Percentiles rank a stretch among this genome's conserved stretches.
Evolutionary conservation across 2,329 filamentous ascomycete genomes (phyloP).

Genomic region (Microsporum ferrugineum): DNA sequence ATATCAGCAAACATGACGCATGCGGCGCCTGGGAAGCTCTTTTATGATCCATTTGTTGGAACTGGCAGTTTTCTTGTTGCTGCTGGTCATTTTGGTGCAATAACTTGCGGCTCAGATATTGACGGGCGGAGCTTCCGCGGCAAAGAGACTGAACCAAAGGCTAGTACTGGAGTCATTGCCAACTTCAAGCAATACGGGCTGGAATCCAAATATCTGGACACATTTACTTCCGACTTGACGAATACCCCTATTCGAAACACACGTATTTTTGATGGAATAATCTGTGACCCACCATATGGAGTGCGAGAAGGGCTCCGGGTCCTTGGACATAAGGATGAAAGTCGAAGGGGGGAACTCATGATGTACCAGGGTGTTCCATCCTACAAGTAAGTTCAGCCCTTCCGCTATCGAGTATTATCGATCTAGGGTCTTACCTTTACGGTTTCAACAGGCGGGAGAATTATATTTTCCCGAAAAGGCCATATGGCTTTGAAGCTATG

Average conservation of each 20-base stretch:
- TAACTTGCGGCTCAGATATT: constrained; percentile 80
- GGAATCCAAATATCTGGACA: constrained; percentile 55
- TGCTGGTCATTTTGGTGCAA: constrained; percentile 77
- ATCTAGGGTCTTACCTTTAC: not conserved
- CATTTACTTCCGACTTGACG: constrained; percentile 76
- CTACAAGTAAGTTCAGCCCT: constrained; percentile 44
- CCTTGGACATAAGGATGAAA: constrained; percentile 59
- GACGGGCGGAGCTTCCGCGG: constrained; percentile 77
- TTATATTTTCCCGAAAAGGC: constrained; percentile 78
- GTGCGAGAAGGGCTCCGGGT: constrained; percentile 86
- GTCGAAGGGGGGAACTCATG: constrained; percentile 44
- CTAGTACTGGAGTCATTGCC: constrained; percentile 39
- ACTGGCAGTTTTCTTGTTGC: constrained; percentile 89
- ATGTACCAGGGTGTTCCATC: constrained; percentile 55
- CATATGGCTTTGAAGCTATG: constrained; percentile 86
- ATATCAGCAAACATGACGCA: constrained; percentile 85
- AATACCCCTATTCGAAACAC: constrained; percentile 60
- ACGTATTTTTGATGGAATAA: constrained; percentile 70
- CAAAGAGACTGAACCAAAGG: constrained; percentile 36
- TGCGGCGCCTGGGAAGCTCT: constrained; percentile 68
- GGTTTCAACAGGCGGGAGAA: constrained; percentile 40
- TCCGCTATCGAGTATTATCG: too few relatives aligned
- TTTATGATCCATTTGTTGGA: constrained; percentile 92
- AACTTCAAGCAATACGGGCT: constrained; percentile 83
- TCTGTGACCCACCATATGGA: constrained; percentile 93